Conservation (phyloP, 164 flowering plant genomes). For the Tetracentron sinense region DNA sequence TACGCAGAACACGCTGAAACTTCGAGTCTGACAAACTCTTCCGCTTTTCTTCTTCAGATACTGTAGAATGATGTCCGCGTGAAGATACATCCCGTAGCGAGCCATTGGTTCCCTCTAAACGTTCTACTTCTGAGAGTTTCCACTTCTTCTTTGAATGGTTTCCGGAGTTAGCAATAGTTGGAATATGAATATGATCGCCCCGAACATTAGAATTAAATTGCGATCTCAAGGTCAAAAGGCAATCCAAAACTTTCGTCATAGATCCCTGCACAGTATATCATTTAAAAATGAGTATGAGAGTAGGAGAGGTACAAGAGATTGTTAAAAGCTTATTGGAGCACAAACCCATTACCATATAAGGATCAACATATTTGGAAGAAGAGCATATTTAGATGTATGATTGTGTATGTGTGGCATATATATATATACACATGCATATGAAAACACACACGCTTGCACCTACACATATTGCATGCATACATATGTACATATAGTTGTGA, state of each 20-base stretch:
- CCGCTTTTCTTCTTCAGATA: slow-evolving; percentile 25
- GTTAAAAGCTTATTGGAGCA: background rate
- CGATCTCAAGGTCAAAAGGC: slow-evolving; percentile 46
- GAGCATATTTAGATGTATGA: background rate
- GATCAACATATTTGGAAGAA: background rate
- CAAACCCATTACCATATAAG: background rate
- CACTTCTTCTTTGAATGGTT: slow-evolving; percentile 35
- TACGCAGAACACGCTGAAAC: slow-evolving; percentile 19
- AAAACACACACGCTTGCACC: too few species aligned
- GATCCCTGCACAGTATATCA: slow-evolving; percentile 49
- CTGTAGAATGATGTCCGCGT: slow-evolving; percentile 12
- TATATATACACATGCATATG: background rate
- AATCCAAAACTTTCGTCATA: slow-evolving; percentile 56
- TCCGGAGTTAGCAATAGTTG: slow-evolving; percentile 16
- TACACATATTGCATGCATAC: too few species aligned
- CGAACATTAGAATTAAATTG: slow-evolving; percentile 24
- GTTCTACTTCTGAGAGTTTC: slow-evolving; percentile 28
- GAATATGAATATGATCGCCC: slow-evolving; percentile 16
- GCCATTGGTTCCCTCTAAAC: slow-evolving; percentile 18
- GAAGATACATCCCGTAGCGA: slow-evolving; percentile 21
- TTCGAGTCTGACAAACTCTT: slow-evolving; percentile 22
- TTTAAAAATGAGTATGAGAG: background rate
- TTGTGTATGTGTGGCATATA: too few species aligned
- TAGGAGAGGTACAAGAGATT: background rate
- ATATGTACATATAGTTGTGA: too few species aligned